phyloP scores from a whole-genome alignment of 371 early-diverging fungal species.

The Syncephalis fuscata region DNA sequence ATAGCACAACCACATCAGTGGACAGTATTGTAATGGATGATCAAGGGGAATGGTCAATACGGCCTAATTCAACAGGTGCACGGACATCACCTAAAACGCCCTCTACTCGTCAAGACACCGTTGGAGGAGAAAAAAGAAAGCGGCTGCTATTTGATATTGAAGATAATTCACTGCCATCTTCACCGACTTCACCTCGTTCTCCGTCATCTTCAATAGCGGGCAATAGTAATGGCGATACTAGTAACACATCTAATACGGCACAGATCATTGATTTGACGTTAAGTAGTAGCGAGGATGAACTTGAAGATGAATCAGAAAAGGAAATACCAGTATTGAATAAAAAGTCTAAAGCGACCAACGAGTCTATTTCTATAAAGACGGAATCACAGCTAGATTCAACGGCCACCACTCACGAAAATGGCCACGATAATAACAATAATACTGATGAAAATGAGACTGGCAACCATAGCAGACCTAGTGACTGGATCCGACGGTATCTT shows the following conservation, averaged over 20 bases:
- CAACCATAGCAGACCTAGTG: too few species aligned
- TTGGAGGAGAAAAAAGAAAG: conserved; percentile 7
- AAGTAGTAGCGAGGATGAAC: conserved; percentile 33
- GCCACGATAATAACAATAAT: too few species aligned
- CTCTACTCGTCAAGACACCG: conserved; percentile 8
- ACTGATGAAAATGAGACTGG: too few species aligned
- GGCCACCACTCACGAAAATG: too few species aligned
- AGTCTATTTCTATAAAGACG: too few species aligned
- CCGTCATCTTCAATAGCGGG: conserved; percentile 5
- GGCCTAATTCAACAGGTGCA: conserved; percentile 2
- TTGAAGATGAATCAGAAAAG: conserved; percentile 1
- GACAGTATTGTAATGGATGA: conserved; percentile 42
- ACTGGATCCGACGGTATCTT: too few species aligned
- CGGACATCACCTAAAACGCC: conserved; percentile 5
- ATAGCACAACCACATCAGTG: conserved; percentile 18
- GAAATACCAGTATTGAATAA: too few species aligned
- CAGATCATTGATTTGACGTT: conserved; percentile 47
- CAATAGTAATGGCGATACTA: conserved; percentile 7
- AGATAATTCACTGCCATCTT: too few species aligned
- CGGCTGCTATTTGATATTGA: conserved; percentile 11
- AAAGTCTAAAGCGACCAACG: too few species aligned
- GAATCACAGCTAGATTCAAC: too few species aligned
- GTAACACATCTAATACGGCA: conserved; percentile 10
- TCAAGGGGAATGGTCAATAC: conserved; percentile 24
- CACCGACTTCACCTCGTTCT: conserved; percentile 4